Conservation (phyloP, 1,139 yeast species). For the Candida mesenterica region DNA sequence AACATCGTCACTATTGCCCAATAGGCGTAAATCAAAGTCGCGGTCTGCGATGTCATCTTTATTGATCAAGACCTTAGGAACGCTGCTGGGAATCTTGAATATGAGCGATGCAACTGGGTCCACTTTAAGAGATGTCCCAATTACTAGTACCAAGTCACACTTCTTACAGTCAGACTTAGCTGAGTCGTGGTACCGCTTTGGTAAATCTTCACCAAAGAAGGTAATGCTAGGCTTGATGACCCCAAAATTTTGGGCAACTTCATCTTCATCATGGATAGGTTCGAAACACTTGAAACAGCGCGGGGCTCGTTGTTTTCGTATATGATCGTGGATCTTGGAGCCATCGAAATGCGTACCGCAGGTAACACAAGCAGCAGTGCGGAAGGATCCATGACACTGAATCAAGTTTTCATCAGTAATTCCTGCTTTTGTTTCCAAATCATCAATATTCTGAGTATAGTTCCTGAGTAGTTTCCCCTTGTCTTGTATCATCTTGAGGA, state of each 20-base stretch:
- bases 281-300: conserved; percentile 68
- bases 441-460: conserved; percentile 94
- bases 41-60: conserved; percentile 59
- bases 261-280: conserved; percentile 16
- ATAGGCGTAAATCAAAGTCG: conserved; percentile 74
- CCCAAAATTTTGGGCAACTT: conserved; percentile 22
- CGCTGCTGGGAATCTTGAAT: conserved; percentile 58
- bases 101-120: conserved; percentile 95
- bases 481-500: conserved; percentile 71
- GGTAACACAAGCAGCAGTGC: conserved; percentile 81
- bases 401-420: conserved; percentile 65
- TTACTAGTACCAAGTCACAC: conserved; percentile 81
- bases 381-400: conserved; percentile 97
- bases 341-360: conserved; percentile 73
- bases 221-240: conserved; percentile 95
- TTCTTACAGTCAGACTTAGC: conserved; percentile 17
- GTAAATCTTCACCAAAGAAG: conserved; percentile 88
- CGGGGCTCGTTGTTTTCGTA: conserved; percentile 63
- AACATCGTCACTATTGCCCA: conserved; percentile 87
- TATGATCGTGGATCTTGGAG: conserved; percentile 57
- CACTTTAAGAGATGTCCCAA: conserved; percentile 92
- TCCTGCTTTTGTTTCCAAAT: conserved; percentile 86
- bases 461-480: conserved; percentile 78
- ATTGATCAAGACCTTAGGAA: conserved; percentile 83
- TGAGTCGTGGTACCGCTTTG: conserved; percentile 31